These are phyloP conservation scores for Penicillium hordei DNA, from an alignment of 2,329 filamentous ascomycete genomes.

Conservation along the genomic window DNA sequence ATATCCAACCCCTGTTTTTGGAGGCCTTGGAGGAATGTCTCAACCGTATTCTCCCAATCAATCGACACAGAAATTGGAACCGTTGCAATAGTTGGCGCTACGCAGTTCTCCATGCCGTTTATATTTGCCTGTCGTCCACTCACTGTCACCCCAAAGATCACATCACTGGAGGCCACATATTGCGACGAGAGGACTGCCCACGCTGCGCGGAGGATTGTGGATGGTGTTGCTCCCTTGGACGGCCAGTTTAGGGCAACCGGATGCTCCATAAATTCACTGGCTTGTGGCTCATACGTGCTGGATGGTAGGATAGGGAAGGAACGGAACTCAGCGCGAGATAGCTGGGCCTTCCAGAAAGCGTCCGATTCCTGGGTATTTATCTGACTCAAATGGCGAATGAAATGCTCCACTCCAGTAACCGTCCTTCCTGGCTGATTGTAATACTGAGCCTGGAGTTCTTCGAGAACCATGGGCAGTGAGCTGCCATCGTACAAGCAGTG, in stretches of 20 bases:
- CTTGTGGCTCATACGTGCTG: neutral
- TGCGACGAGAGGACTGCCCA: neutral
- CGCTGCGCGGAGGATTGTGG: neutral
- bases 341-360: neutral
- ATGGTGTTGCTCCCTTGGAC: neutral
- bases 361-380: neutral
- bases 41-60: neutral
- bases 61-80: neutral
- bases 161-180: neutral
- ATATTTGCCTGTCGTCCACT: neutral
- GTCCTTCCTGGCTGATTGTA: neutral
- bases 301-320: neutral
- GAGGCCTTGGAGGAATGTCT: neutral
- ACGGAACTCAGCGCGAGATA: neutral
- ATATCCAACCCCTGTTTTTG: neutral
- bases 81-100: neutral
- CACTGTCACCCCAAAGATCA: neutral
- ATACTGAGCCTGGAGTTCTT: neutral
- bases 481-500: neutral
- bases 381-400: neutral
- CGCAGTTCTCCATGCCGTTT: neutral
- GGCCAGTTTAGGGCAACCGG: neutral
- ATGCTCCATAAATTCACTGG: neutral
- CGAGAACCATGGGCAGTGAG: neutral
- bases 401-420: neutral